Evolutionary conservation across 2,329 filamentous ascomycete species (phyloP), one percentile per base, ranked within the genome.

Genomic region (Botrytis deweyae): DNA sequence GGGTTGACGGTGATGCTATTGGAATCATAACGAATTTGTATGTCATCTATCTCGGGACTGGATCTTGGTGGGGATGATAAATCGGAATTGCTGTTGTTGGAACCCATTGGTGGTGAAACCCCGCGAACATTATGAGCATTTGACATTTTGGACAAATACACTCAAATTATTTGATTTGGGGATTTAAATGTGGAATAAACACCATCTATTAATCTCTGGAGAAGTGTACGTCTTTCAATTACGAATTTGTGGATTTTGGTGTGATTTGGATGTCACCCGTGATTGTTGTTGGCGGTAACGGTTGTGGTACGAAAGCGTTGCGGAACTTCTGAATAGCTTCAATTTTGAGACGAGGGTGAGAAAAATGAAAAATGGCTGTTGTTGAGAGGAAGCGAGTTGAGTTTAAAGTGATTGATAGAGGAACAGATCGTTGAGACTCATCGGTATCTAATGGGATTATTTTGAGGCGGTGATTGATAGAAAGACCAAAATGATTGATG

Each of bases 11-110:
- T 77, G 74, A 79, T 78, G 72, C 72, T 79, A 62, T 33, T 63
- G 14, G 75, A 76, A 76, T 73, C 76, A 64, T 75, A 74, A 44
- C 73, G 72, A 42, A 68, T 62, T 62, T 70, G 42, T 18, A 64
- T 58, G 59, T 79, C 78, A 59, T 81, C 83, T 52, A 86, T 83
- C 74, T 87, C 86, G 44, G 86, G 87, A 62, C 86, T 83, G 14
- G 85, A 84, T 75, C 83, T 85, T 33, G 87, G 86, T 29, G 86
- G 85, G 63, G 87, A 87, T 12, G 87, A 88, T 65, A 88, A 83
- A 70, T 86, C 83, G 82, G 73, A 86, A 84, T 68, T 68, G 49
- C 66, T 68, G 49, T 68, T 68, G 66, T 74, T 80, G 22, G 68
- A 69, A 61, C 59, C 70, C 70, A 72, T 38, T 42, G 67, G 70